Percentiles rank a stretch among this genome's conserved stretches.
These are phyloP conservation scores for Termitomyces sp. DNA, from an alignment of 768 basidiomycete species.

Conservation along the genomic window DNA sequence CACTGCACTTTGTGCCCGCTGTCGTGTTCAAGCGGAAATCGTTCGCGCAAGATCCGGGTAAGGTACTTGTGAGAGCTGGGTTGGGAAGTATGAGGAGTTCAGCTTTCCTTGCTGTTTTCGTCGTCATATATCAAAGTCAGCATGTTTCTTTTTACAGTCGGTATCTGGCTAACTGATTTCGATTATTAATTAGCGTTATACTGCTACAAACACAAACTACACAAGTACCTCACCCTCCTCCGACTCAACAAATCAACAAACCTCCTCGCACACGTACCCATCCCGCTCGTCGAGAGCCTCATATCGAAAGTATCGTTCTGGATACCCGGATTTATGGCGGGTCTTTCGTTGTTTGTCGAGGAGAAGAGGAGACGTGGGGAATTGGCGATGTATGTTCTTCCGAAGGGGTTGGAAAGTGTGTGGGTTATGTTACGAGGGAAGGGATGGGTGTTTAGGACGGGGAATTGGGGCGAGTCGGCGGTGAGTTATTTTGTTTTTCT, in stretches of 20 bases:
- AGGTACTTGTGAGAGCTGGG: constrained; percentile 60
- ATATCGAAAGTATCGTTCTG: constrained; percentile 71
- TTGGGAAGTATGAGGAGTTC: constrained; percentile 80
- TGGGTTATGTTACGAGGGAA: constrained; percentile 79
- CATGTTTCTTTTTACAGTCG: constrained; percentile 1
- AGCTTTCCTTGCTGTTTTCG: constrained; percentile 82
- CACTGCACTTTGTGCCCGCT: constrained; percentile 84
- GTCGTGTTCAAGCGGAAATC: constrained; percentile 74
- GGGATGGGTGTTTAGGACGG: constrained; percentile 70
- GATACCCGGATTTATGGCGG: constrained; percentile 69
- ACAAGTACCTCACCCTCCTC: constrained; percentile 41
- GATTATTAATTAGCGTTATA: constrained; percentile 42
- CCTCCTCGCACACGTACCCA: constrained; percentile 37
- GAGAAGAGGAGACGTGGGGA: constrained; percentile 86
- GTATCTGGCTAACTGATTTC: neutral
- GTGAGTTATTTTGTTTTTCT: constrained; percentile 33
- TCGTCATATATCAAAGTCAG: constrained; percentile 79
- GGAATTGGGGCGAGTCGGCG: constrained; percentile 64
- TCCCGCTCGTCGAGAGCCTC: constrained; percentile 49
- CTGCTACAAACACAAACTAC: constrained; percentile 64
- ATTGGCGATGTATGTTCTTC: constrained; percentile 88
- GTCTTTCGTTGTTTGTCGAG: constrained; percentile 81
- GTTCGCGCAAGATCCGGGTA: constrained; percentile 63
- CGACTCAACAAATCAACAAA: constrained; percentile 18
- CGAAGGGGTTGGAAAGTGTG: constrained; percentile 86